These are phyloP conservation scores for Elaeagnus macrophylla DNA, from an alignment of 306 rosid genomes.

Conservation along the genomic window DNA sequence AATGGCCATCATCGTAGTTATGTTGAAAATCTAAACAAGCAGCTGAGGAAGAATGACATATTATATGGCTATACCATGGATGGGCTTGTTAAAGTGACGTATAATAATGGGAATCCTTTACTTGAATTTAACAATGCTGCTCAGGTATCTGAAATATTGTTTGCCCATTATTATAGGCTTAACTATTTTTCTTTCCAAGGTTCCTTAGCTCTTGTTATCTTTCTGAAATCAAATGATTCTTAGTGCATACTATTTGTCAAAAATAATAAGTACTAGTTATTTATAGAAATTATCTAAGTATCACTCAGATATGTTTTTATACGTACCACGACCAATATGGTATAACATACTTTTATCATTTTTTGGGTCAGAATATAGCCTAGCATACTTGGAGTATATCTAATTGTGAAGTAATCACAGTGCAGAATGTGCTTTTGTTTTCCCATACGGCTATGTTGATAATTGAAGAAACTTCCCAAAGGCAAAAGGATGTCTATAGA, in stretches of 20 bases:
- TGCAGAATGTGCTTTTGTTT: not conserved
- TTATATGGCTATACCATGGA: slow-evolving; percentile 77
- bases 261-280: too few species aligned
- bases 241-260: not conserved
- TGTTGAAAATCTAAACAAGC: slow-evolving; percentile 65
- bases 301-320: too few species aligned
- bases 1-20: slow-evolving; percentile 68
- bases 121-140: slow-evolving; percentile 90
- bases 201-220: slow-evolving; percentile 2
- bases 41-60: slow-evolving; percentile 64
- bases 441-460: not conserved
- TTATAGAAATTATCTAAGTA: too few species aligned
- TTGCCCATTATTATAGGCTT: slow-evolving; percentile 5
- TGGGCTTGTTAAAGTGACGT: slow-evolving; percentile 83
- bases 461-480: not conserved
- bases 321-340: too few species aligned
- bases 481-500: not conserved
- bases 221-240: not conserved
- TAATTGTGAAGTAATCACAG: not conserved
- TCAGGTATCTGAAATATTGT: slow-evolving; percentile 51
- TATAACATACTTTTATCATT: too few species aligned
- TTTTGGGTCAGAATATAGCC: too few species aligned
- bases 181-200: too few species aligned
- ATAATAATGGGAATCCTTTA: slow-evolving; percentile 81
- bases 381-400: too few species aligned